phyloP scores from a whole-genome alignment of 2,329 filamentous ascomycete species.

The Pyricularia pennisetigena region DNA sequence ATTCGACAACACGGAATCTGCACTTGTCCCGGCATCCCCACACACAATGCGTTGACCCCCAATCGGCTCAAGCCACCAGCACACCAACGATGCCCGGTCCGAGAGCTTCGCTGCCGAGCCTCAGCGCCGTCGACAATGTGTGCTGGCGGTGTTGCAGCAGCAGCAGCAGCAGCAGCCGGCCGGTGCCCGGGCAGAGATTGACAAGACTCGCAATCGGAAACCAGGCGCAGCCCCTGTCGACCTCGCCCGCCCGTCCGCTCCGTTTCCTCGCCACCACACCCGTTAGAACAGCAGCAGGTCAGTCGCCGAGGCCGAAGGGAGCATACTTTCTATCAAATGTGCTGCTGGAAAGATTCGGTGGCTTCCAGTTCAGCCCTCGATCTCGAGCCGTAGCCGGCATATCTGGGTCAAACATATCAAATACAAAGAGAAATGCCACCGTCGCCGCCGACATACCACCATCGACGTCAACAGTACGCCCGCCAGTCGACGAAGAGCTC shows the following conservation, averaged over 20 bases:
- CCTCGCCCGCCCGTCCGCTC: neutral
- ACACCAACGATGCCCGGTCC: constrained; percentile 1
- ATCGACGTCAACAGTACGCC: neutral
- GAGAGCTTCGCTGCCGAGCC: constrained; percentile 2
- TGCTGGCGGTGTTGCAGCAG: constrained; percentile 2
- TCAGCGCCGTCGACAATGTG: constrained; percentile 2
- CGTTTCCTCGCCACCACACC: neutral
- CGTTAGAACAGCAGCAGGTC: neutral
- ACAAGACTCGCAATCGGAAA: neutral
- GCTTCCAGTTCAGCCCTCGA: constrained; percentile 4
- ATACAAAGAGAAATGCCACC: neutral
- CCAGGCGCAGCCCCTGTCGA: neutral
- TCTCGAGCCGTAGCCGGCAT: constrained; percentile 3
- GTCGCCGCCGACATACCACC: neutral
- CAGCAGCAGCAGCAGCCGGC: neutral
- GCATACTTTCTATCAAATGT: constrained; percentile 24
- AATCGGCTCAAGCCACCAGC: neutral
- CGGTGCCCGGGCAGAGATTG: neutral
- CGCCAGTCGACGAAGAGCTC: neutral
- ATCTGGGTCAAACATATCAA: neutral
- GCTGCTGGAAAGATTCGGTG: constrained; percentile 16
- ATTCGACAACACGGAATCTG: neutral
- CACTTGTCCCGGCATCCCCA: neutral
- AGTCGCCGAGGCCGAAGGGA: constrained; percentile 15
- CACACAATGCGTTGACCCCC: neutral